A percentile compares a stretch with the other conserved stretches of the same genome.
These are phyloP conservation scores for Xanthoparmelia taractica DNA, from an alignment of 495 filamentous ascomycete genomes.

Conservation along the genomic window DNA sequence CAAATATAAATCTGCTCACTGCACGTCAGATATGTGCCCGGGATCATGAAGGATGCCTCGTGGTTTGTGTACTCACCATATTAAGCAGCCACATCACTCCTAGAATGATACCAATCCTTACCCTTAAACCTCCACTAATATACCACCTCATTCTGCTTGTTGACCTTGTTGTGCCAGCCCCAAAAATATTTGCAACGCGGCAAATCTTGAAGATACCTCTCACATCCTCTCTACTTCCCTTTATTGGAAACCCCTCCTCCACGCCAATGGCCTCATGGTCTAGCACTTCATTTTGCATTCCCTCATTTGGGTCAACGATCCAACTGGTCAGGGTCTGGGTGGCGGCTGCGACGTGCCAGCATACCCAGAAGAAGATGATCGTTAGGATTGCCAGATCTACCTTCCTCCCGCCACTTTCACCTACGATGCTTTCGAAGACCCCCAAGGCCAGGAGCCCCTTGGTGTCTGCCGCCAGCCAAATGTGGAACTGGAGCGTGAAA, in stretches of 20 bases:
- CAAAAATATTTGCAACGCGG: not conserved
- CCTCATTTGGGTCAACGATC: slow-evolving; percentile 32
- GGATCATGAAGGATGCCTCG: not conserved
- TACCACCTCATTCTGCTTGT: slow-evolving; percentile 1
- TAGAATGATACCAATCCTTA: slow-evolving; percentile 15
- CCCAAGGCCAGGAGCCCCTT: slow-evolving; percentile 47
- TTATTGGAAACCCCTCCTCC: not conserved
- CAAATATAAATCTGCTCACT: not conserved
- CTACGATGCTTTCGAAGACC: slow-evolving; percentile 26
- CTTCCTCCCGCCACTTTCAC: slow-evolving; percentile 19
- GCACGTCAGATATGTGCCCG: not conserved
- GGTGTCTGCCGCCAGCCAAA: slow-evolving; percentile 54
- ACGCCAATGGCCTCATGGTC: not conserved
- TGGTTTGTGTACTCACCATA: slow-evolving; percentile 14
- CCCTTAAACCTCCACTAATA: slow-evolving; percentile 10
- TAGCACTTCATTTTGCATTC: slow-evolving; percentile 2
- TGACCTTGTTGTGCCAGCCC: not conserved
- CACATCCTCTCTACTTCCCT: slow-evolving; percentile 14
- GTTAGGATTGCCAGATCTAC: slow-evolving; percentile 35
- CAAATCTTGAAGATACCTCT: not conserved
- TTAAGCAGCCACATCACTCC: slow-evolving; percentile 25
- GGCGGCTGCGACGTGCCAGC: slow-evolving; percentile 31
- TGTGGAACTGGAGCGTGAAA: slow-evolving; percentile 53
- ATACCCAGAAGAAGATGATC: slow-evolving; percentile 37
- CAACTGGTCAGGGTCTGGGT: slow-evolving; percentile 34